Conservation (phyloP, 257 asterid species). For the Fraxinus americana region DNA sequence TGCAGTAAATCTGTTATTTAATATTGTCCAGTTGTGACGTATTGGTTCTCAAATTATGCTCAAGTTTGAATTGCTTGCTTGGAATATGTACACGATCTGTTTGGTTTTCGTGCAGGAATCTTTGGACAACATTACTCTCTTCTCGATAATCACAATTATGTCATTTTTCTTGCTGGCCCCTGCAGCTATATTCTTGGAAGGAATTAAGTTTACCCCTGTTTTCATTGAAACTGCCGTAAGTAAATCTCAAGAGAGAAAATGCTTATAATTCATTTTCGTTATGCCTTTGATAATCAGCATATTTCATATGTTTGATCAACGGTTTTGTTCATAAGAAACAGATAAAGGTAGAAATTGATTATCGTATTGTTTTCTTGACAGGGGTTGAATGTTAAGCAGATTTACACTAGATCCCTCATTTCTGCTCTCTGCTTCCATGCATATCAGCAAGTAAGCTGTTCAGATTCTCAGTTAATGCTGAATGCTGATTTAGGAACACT, state of each 20-base stretch:
- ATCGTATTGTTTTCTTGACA: constrained; percentile 30
- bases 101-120: constrained; percentile 46
- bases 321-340: constrained; percentile 8
- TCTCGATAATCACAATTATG: constrained; percentile 56
- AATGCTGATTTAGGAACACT: not conserved
- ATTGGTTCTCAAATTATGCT: constrained; percentile 15
- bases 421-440: constrained; percentile 99
- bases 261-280: constrained; percentile 5
- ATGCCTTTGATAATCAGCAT: constrained; percentile 10
- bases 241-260: constrained; percentile 23
- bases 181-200: constrained; percentile 46
- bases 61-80: constrained; percentile 13
- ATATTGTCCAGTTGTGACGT: not conserved
- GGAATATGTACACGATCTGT: not conserved
- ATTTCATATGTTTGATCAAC: not conserved
- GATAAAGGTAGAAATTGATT: not conserved
- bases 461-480: not conserved
- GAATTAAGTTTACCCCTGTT: constrained; percentile 67
- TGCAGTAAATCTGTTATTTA: not conserved
- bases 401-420: constrained; percentile 71
- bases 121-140: constrained; percentile 51
- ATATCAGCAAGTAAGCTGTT: constrained; percentile 75
- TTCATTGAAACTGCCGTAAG: constrained; percentile 57
- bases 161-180: constrained; percentile 57
- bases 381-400: constrained; percentile 77